Conservation (phyloP, 2,329 filamentous ascomycete genomes). For the Penicillium glabrum region DNA sequence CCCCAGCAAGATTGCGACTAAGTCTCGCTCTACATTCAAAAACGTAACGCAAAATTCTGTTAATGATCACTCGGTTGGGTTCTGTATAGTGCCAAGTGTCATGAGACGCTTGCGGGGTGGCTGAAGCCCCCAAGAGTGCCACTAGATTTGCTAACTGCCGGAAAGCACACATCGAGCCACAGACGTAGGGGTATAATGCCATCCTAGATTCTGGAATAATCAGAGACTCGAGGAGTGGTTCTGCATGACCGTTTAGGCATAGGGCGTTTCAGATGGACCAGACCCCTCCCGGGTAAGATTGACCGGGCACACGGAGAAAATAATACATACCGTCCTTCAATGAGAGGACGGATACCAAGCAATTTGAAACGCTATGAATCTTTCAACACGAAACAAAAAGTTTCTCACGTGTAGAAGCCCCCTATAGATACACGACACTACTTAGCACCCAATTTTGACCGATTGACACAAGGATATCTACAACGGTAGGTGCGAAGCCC, state of each 20-base stretch:
- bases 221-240: neutral
- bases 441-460: too few species aligned
- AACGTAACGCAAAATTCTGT: neutral
- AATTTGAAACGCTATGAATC: neutral
- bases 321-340: conserved; percentile 11
- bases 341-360: neutral
- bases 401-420: neutral
- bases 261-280: conserved; percentile 18
- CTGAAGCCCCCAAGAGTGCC: conserved; percentile 6
- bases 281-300: conserved; percentile 10
- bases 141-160: conserved; percentile 2
- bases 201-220: neutral
- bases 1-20: neutral
- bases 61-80: neutral
- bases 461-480: too few species aligned
- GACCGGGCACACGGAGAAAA: neutral
- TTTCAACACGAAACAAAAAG: neutral
- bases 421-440: too few species aligned
- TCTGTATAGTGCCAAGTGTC: conserved; percentile 2
- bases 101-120: conserved; percentile 11
- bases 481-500: too few species aligned
- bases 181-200: neutral
- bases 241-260: conserved; percentile 5
- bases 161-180: neutral
- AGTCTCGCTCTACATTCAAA: neutral